Conservation (phyloP, 2,329 filamentous ascomycete species). For the Colletotrichum eremochloae region DNA sequence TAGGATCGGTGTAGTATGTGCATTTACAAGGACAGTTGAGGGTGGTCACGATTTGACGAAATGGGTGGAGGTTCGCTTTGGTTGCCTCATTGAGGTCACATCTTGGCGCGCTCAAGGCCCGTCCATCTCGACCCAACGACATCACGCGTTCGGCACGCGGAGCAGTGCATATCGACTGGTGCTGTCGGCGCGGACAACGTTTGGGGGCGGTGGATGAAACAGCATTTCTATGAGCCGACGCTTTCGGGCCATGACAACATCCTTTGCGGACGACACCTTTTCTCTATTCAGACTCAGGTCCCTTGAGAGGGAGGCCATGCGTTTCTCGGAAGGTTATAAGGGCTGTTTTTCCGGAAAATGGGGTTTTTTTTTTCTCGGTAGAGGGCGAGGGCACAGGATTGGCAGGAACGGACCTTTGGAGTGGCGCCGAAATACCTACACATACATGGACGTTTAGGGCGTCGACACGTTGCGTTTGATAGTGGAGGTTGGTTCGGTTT, state of each 20-base stretch:
- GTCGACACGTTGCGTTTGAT: conserved; percentile 36
- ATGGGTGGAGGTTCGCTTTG: conserved; percentile 19
- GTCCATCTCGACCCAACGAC: neutral
- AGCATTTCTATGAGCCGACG: conserved; percentile 3
- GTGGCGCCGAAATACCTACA: conserved; percentile 33
- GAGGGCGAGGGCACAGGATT: conserved; percentile 25
- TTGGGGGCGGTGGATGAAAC: neutral
- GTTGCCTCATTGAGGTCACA: neutral
- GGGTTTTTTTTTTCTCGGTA: conserved; percentile 27
- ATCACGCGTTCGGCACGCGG: neutral
- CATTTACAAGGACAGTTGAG: conserved; percentile 32
- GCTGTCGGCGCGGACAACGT: neutral
- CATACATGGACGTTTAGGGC: conserved; percentile 40
- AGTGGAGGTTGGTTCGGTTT: conserved; percentile 12
- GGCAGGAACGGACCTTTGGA: conserved; percentile 29
- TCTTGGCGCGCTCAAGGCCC: neutral
- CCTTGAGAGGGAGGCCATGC: conserved; percentile 9
- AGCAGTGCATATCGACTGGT: too few species aligned
- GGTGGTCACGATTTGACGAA: conserved; percentile 29
- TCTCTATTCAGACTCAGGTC: conserved; percentile 20
- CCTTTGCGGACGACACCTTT: conserved; percentile 12
- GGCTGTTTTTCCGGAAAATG: conserved; percentile 17
- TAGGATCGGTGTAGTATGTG: conserved; percentile 37
- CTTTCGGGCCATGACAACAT: conserved; percentile 2
- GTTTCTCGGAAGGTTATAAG: conserved; percentile 15